Conservation (phyloP, 2,329 filamentous ascomycete species). For the Exophiala lecanii-corni region DNA sequence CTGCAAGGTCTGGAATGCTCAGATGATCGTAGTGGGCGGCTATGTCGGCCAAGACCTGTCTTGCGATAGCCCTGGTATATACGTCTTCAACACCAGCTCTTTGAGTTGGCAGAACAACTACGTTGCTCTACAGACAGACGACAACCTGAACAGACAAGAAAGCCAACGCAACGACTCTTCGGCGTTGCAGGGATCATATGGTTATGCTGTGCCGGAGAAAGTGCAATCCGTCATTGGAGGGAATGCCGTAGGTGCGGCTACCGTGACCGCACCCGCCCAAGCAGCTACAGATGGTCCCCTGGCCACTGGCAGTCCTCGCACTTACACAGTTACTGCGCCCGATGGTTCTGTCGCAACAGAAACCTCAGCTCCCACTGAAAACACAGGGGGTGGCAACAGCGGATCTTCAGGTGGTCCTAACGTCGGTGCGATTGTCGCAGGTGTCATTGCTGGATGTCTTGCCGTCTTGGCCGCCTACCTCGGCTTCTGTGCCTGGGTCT, state of each 20-base stretch:
- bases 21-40: constrained; percentile 75
- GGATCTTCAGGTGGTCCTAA: constrained; percentile 37
- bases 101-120: constrained; percentile 67
- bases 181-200: constrained; percentile 55
- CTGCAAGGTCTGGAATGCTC: constrained; percentile 72
- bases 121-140: constrained; percentile 53
- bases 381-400: constrained; percentile 35
- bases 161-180: constrained; percentile 50
- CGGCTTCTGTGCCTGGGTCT: constrained; percentile 72
- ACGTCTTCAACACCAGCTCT: constrained; percentile 70
- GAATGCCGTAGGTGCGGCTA: constrained; percentile 62
- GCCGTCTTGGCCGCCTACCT: constrained; percentile 65
- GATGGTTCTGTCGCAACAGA: constrained; percentile 39
- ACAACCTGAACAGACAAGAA: constrained; percentile 46
- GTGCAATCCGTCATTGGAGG: constrained; percentile 67
- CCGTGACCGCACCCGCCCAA: constrained; percentile 58
- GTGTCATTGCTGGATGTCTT: constrained; percentile 61
- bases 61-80: constrained; percentile 66
- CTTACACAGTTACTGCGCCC: constrained; percentile 58
- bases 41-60: constrained; percentile 56
- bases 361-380: constrained; percentile 34
- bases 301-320: constrained; percentile 63
- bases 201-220: constrained; percentile 65
- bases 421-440: constrained; percentile 53
- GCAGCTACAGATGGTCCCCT: constrained; percentile 65